Conservation (phyloP, 169 alveolate genomes). For the Cryptosporidium parvum region DNA sequence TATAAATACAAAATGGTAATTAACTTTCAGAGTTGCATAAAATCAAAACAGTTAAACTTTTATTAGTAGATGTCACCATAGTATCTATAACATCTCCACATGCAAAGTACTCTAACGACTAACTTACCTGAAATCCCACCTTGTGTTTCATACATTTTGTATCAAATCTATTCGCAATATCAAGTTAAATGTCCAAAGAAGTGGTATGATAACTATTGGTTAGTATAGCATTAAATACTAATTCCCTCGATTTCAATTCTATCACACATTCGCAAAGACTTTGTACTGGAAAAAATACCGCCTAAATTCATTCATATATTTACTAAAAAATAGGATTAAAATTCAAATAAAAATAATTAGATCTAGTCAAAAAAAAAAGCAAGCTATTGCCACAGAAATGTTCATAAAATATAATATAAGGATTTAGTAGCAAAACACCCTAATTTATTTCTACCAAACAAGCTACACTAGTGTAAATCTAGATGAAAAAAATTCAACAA, state of each 20-base stretch:
- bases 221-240: too few species aligned
- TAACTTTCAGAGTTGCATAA: not conserved
- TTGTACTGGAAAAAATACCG: conserved; percentile 33
- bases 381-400: not conserved
- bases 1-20: not conserved
- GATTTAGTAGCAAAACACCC: not conserved
- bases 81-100: not conserved
- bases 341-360: not conserved
- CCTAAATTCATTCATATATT: not conserved
- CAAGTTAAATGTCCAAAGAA: not conserved
- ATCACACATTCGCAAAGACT: conserved; percentile 1
- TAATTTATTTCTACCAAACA: too few species aligned
- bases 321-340: too few species aligned
- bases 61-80: not conserved
- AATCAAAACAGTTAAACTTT: too few species aligned
- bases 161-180: too few species aligned
- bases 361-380: not conserved
- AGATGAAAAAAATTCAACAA: conserved; percentile 73
- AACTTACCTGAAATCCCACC: conserved; percentile 42
- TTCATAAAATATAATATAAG: not conserved
- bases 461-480: conserved; percentile 32
- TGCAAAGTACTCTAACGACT: not conserved
- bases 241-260: not conserved
- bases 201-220: not conserved
- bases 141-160: conserved; percentile 25